A percentile compares a stretch with the other conserved stretches of the same genome.
phyloP scores from a whole-genome alignment of 2,329 filamentous ascomycete genomes.

The Xylariaceae sp. region DNA sequence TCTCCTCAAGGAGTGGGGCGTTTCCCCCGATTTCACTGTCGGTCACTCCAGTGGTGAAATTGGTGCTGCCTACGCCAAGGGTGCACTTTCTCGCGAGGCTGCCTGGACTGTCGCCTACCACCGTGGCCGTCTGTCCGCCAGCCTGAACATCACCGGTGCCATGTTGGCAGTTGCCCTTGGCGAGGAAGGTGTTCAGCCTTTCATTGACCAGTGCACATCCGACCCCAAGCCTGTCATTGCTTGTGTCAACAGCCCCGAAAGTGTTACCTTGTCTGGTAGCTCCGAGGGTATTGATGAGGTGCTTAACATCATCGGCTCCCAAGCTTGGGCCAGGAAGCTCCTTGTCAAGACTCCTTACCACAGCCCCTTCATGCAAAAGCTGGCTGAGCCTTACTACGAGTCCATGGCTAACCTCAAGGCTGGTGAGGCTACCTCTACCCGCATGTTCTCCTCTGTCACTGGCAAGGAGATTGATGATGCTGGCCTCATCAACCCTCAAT shows the following conservation, averaged over 20 bases:
- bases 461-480: conserved; percentile 23
- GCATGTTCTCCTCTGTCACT: conserved; percentile 29
- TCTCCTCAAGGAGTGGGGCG: conserved; percentile 27
- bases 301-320: conserved; percentile 24
- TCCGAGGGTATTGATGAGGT: conserved; percentile 28
- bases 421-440: conserved; percentile 10
- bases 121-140: conserved; percentile 26
- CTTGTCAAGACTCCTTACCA: conserved; percentile 42
- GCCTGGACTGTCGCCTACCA: conserved; percentile 30
- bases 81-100: conserved; percentile 31
- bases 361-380: conserved; percentile 37
- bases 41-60: conserved; percentile 42
- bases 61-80: conserved; percentile 39
- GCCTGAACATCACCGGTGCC: conserved; percentile 22
- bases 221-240: conserved; percentile 27
- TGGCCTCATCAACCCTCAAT: conserved; percentile 20
- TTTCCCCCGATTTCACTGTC: conserved; percentile 31
- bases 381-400: conserved; percentile 32
- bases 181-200: conserved; percentile 20
- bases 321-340: conserved; percentile 33
- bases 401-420: conserved; percentile 22
- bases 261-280: conserved; percentile 29
- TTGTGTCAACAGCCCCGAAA: conserved; percentile 28
- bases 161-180: conserved; percentile 29
- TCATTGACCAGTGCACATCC: conserved; percentile 22